Percentiles rank a stretch among this genome's conserved stretches.
Conservation (phyloP, 768 basidiomycete species). For the Podaxis mareebaensis region DNA sequence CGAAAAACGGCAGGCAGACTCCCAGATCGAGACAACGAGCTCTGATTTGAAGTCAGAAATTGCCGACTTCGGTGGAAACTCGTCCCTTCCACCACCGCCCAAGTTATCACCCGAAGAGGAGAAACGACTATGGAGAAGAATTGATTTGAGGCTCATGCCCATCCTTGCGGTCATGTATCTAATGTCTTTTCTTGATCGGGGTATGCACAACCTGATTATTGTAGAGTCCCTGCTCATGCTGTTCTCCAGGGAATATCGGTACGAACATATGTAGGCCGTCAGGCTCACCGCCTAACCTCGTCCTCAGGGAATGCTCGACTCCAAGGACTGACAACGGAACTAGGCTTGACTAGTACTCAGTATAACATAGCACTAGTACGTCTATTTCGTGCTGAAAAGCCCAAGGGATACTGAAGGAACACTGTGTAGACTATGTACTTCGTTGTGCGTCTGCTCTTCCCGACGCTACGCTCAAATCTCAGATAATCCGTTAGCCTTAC, state of each 20-base stretch:
- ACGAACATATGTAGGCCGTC: constrained; percentile 12
- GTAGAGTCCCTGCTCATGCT: neutral
- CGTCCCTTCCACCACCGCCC: constrained; percentile 4
- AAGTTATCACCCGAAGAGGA: constrained; percentile 25
- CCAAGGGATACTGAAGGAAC: neutral
- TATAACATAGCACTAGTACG: constrained; percentile 69
- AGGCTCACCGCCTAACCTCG: neutral
- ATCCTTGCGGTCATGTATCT: constrained; percentile 63
- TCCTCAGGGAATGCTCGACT: constrained; percentile 62
- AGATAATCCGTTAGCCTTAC: constrained; percentile 41
- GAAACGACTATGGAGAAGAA: constrained; percentile 54
- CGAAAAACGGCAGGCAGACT: neutral
- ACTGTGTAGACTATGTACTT: constrained; percentile 64
- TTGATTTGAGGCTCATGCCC: constrained; percentile 59
- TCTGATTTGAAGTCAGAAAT: neutral
- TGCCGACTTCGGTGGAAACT: constrained; percentile 8
- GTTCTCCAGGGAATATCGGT: constrained; percentile 58
- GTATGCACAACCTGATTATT: constrained; percentile 26
- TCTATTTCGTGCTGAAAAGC: neutral
- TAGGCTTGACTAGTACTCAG: constrained; percentile 55
- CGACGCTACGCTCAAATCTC: neutral
- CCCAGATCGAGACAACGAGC: constrained; percentile 2
- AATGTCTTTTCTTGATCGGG: constrained; percentile 65
- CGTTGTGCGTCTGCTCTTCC: constrained; percentile 43
- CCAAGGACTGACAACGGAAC: constrained; percentile 58